Percentiles rank a stretch among this genome's conserved stretches.
Conservation (phyloP, 805 yeast genomes). For the Kazachstania martiniae region DNA sequence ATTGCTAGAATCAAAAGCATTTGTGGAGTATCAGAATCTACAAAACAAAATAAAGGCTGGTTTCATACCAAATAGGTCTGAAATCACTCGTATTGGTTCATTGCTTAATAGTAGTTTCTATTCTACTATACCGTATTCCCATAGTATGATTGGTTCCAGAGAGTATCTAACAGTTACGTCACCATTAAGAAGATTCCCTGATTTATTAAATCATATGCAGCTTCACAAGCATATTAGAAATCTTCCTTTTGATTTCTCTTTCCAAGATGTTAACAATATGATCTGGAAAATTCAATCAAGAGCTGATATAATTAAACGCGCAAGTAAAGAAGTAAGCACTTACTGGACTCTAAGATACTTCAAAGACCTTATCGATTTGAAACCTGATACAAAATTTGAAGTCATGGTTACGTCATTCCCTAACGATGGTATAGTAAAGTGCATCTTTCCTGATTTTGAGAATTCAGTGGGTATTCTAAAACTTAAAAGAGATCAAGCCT, state of each 20-base stretch:
- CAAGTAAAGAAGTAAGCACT: conserved; percentile 20
- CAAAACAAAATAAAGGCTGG: conserved; percentile 13
- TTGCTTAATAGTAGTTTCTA: conserved; percentile 44
- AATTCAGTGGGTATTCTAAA: conserved; percentile 26
- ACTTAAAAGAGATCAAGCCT: conserved; percentile 14
- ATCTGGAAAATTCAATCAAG: conserved; percentile 36
- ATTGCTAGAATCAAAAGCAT: conserved; percentile 20
- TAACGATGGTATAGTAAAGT: conserved; percentile 27
- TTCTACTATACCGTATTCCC: conserved; percentile 36
- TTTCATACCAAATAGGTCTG: conserved; percentile 27
- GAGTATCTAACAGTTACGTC: conserved; percentile 73
- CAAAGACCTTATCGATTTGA: conserved; percentile 7
- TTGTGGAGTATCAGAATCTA: conserved; percentile 14
- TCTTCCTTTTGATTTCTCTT: conserved; percentile 21
- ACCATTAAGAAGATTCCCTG: conserved; percentile 77
- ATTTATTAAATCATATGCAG: conserved; percentile 73
- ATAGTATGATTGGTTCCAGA: conserved; percentile 52
- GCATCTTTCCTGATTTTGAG: conserved; percentile 20
- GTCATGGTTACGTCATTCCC: conserved; percentile 36
- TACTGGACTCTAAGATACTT: conserved; percentile 31
- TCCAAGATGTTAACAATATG: conserved; percentile 28
- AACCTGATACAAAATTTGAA: conserved; percentile 10
- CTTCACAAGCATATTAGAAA: conserved; percentile 36
- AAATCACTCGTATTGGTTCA: conserved; percentile 34
- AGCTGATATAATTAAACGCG: conserved; percentile 30